These are phyloP conservation scores for Colletotrichum eleusines DNA, from an alignment of 2,329 filamentous ascomycete genomes.

Conservation along the genomic window DNA sequence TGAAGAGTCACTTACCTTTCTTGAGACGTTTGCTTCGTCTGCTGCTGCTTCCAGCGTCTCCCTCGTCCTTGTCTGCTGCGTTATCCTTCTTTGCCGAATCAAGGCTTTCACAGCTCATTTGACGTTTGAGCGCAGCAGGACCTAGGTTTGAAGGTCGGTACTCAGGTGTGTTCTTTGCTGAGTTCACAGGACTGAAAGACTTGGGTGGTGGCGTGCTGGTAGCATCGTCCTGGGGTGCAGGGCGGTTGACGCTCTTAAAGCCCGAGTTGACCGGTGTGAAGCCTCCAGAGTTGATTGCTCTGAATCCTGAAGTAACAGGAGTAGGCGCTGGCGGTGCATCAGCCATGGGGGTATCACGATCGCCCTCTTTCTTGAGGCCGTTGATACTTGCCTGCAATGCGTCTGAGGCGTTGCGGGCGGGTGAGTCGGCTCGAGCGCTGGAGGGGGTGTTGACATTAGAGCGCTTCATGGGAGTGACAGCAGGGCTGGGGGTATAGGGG, in stretches of 20 bases:
- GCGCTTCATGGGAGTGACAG: constrained; percentile 77
- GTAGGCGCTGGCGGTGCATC: constrained; percentile 58
- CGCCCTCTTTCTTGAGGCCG: constrained; percentile 58
- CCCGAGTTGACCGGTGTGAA: constrained; percentile 81
- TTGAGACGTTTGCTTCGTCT: constrained; percentile 93
- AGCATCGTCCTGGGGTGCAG: constrained; percentile 53
- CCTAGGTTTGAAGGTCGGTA: constrained; percentile 67
- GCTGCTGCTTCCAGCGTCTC: constrained; percentile 73
- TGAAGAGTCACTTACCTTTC: constrained; percentile 63
- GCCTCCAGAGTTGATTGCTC: constrained; percentile 69
- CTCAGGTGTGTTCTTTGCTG: constrained; percentile 75
- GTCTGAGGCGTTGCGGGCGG: constrained; percentile 69
- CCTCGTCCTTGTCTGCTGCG: constrained; percentile 66
- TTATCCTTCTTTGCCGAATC: constrained; percentile 63
- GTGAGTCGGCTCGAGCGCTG: constrained; percentile 73
- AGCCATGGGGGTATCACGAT: constrained; percentile 61
- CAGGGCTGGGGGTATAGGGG: constrained; percentile 82
- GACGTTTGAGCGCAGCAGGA: constrained; percentile 78
- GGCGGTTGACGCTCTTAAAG: constrained; percentile 76
- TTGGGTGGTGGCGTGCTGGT: constrained; percentile 73
- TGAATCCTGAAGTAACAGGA: constrained; percentile 67
- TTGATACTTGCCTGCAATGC: constrained; percentile 63
- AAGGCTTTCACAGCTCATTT: constrained; percentile 72
- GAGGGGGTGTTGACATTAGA: constrained; percentile 71
- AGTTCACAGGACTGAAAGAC: constrained; percentile 70